These are phyloP conservation scores for Yamadazyma insecticola DNA, from an alignment of 805 yeast species.

Conservation along the genomic window DNA sequence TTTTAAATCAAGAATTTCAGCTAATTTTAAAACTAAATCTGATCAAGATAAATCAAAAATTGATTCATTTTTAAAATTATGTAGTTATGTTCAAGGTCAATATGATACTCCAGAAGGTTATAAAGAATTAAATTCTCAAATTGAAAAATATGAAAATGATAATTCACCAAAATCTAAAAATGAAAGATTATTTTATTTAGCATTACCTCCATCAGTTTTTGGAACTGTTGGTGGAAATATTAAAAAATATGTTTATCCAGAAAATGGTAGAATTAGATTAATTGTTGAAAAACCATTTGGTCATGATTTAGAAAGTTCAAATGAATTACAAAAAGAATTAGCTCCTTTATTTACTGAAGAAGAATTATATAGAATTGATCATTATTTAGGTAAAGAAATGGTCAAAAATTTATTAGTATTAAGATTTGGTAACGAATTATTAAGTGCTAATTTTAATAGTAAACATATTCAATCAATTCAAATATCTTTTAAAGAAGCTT, in stretches of 20 bases:
- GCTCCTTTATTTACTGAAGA: conserved; percentile 88
- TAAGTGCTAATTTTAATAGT: conserved; percentile 86
- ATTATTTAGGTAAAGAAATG: conserved; percentile 96
- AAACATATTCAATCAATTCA: conserved; percentile 76
- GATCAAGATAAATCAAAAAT: conserved; percentile 39
- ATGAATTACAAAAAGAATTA: conserved; percentile 69
- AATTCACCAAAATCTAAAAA: conserved; percentile 41
- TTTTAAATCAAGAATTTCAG: conserved; percentile 60
- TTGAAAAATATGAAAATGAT: conserved; percentile 55
- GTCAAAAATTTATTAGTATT: conserved; percentile 87
- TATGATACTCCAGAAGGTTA: conserved; percentile 83
- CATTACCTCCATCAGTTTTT: conserved; percentile 92
- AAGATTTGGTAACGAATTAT: conserved; percentile 86
- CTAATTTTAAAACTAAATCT: conserved; percentile 51
- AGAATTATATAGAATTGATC: conserved; percentile 93
- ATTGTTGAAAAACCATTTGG: conserved; percentile 98
- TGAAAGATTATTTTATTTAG: conserved; percentile 86
- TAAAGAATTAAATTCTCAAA: conserved; percentile 46
- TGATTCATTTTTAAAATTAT: conserved; percentile 60
- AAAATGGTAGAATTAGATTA: conserved; percentile 61
- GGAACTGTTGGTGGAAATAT: conserved; percentile 70
- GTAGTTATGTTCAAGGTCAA: conserved; percentile 69
- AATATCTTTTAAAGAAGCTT: conserved; percentile 94
- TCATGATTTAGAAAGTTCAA: conserved; percentile 75
- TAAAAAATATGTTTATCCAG: conserved; percentile 62